Conservation (phyloP, 345 rosid species). For the Lumnitzera racemosa region DNA sequence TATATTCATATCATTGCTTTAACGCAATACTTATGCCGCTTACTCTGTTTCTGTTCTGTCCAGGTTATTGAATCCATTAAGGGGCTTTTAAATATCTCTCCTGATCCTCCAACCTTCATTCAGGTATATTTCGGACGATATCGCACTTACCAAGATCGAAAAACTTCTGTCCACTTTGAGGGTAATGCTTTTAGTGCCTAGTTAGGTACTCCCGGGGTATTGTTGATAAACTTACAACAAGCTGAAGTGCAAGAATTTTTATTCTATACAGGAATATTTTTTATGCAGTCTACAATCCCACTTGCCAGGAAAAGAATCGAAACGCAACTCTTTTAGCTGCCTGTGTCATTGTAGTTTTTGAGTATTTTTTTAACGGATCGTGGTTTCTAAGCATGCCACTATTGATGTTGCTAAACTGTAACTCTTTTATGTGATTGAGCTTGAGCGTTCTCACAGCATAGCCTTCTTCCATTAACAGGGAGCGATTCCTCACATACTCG, state of each 20-base stretch:
- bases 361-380: too few relatives aligned
- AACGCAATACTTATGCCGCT: background rate
- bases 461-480: slow-evolving; percentile 27
- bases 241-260: too few relatives aligned
- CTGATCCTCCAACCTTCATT: slow-evolving; percentile 26
- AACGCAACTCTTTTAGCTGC: too few relatives aligned
- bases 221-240: too few relatives aligned
- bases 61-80: slow-evolving; percentile 19
- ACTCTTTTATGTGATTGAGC: background rate
- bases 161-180: too few relatives aligned
- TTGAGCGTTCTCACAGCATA: background rate
- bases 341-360: too few relatives aligned
- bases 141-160: background rate
- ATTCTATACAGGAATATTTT: too few relatives aligned
- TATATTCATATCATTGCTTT: background rate
- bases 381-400: background rate
- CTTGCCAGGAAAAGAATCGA: too few relatives aligned
- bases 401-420: background rate
- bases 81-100: slow-evolving; percentile 3
- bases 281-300: too few relatives aligned
- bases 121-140: slow-evolving; percentile 12
- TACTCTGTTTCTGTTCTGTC: background rate
- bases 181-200: too few relatives aligned
- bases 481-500: slow-evolving; percentile 57
- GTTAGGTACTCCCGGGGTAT: too few relatives aligned